Evolutionary conservation across 805 yeast genomes (phyloP).

Genomic region (Brettanomyces custersianus): DNA sequence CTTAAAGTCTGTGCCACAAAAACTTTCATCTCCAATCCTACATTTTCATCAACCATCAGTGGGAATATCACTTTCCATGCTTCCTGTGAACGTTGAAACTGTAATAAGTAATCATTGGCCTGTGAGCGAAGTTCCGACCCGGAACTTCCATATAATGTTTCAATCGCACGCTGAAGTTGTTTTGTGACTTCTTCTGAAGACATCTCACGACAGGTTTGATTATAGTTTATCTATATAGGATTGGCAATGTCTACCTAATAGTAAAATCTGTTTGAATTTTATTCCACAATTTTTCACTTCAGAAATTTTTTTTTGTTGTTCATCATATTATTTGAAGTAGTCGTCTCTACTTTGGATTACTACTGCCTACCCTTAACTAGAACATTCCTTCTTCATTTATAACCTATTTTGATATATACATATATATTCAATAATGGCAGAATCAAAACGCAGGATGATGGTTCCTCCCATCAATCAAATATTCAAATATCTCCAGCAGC

Average conservation of each 20-base stretch:
- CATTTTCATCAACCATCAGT: slow-evolving; percentile 31
- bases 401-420: background rate
- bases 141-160: slow-evolving; percentile 32
- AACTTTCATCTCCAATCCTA: slow-evolving; percentile 49
- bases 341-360: no score
- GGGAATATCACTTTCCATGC: slow-evolving; percentile 73
- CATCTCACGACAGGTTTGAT: no score
- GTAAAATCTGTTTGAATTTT: no score
- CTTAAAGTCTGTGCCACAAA: slow-evolving; percentile 90
- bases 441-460: slow-evolving; percentile 41
- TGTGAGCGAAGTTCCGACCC: slow-evolving; percentile 28
- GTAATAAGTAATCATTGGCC: slow-evolving; percentile 54
- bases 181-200: background rate
- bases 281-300: no score
- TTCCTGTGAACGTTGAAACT: slow-evolving; percentile 70
- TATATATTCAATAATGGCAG: background rate
- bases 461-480: slow-evolving; percentile 90
- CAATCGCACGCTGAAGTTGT: slow-evolving; percentile 36
- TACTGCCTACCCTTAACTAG: no score
- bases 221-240: no score
- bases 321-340: no score
- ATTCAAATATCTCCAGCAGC: slow-evolving; percentile 79
- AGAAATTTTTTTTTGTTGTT: no score
- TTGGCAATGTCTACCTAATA: no score
- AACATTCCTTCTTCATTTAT: no score